phyloP scores from a whole-genome alignment of 345 rosid genomes.

The Kernera saxatilis region DNA sequence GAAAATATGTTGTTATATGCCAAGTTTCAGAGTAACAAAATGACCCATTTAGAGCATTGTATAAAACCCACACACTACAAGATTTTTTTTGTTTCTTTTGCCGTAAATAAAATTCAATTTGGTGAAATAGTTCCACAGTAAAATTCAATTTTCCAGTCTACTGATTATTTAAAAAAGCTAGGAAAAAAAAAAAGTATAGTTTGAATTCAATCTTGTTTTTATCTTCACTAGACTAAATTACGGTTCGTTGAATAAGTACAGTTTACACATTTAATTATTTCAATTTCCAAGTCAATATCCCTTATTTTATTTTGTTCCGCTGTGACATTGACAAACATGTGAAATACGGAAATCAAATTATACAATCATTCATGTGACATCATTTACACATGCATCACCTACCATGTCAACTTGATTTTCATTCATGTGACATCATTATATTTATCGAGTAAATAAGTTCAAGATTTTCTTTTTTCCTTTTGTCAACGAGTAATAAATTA shows the following conservation, averaged over 20 bases:
- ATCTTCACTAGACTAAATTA: neutral
- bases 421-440: neutral
- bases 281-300: neutral
- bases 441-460: neutral
- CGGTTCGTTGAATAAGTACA: neutral
- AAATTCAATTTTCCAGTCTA: neutral
- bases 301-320: neutral
- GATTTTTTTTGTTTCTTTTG: no score
- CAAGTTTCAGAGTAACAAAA: neutral
- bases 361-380: slow-evolving; percentile 11
- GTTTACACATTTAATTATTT: neutral
- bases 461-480: neutral
- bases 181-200: neutral
- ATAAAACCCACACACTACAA: no score
- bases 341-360: neutral
- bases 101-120: no score
- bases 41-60: neutral
- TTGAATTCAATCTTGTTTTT: neutral
- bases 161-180: neutral
- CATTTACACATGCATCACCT: slow-evolving; percentile 9
- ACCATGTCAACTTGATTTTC: neutral
- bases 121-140: neutral
- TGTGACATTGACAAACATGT: slow-evolving; percentile 11
- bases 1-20: neutral
- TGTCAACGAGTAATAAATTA: neutral